Base-by-base conservation (phyloP, 2,329 filamentous ascomycete genomes). In the Stachybotrys echinatus region DNA sequence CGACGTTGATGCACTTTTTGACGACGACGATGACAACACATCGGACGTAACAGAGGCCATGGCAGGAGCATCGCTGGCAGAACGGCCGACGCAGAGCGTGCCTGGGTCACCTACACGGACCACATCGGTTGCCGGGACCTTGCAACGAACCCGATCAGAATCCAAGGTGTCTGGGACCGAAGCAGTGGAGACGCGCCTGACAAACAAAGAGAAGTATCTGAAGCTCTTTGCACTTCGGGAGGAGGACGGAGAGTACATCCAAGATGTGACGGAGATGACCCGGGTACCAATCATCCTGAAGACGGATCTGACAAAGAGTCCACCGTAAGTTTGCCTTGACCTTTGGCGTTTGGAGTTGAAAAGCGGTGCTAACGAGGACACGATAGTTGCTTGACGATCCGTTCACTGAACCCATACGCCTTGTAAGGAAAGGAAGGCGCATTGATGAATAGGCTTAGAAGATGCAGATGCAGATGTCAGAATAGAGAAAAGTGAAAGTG, bases 181-280 rank as follows among this genome's bases (percentile, higher is more conserved):
- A 58, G 81, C 83, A 48, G 82, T 87, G 5, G 92, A 95, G 73
- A 80, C 83, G 50, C 90, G 91, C 65, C 73, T 94, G 66, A 89
- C 80, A 57, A 90, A 94, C 75, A 97, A 96, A 80, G 91, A 97
- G 76, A 96, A 95, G 75, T 99, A 96, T 71, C 72, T 96, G 55
- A 89, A 86, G 66, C 76, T 94, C 56, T 97, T 97, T 76, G 84
- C 85, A 60, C 78, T 99, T 59, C 82, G 94, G 48, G 92, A 99
- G 69, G 89, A 95, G 71, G 87, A 88, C 59, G 92, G 92, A 57
- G 89, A 97, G 61, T 95, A 95, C 75, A 96, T 99, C 64, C 94
- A 99, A 73, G 94, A 99, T 69, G 91, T 99, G 58, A 92, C 86
- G 51, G 94, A 99, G 77, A 96, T 99, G 92, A 92, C 90, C 42